Conservation (phyloP, 129 eudicot genomes). For the Kitagawia praeruptora region DNA sequence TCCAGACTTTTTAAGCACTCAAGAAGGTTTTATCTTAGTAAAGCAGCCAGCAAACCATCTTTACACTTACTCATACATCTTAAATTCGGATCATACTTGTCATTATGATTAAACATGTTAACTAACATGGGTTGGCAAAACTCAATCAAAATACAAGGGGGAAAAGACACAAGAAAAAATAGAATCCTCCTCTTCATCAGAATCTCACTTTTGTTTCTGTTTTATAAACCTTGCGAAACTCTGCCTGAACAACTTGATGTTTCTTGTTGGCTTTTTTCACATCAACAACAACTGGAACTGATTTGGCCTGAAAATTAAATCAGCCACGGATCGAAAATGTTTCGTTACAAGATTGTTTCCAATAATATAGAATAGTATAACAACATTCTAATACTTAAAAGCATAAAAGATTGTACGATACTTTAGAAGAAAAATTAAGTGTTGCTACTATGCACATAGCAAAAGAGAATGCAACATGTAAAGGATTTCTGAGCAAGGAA, state of each 20-base stretch:
- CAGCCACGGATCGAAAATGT: not conserved
- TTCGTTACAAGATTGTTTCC: not conserved
- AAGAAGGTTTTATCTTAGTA: too few species aligned
- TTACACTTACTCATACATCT: too few species aligned
- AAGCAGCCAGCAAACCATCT: too few species aligned
- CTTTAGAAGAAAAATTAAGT: not conserved
- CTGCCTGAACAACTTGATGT: not conserved
- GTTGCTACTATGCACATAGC: too few species aligned
- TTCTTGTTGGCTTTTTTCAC: conserved; percentile 20
- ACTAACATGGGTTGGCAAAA: not conserved
- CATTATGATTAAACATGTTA: too few species aligned
- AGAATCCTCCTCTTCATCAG: conserved; percentile 3
- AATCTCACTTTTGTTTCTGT: not conserved
- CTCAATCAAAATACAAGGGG: not conserved
- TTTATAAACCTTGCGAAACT: not conserved
- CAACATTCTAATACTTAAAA: not conserved
- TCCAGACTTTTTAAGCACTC: too few species aligned
- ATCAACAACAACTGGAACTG: conserved; percentile 64
- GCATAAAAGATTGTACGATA: not conserved
- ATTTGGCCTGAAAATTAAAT: conserved; percentile 44
- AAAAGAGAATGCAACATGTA: not conserved
- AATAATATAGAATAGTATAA: not conserved
- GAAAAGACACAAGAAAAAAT: not conserved
- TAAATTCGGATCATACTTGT: too few species aligned
- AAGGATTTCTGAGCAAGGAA: not conserved